These are phyloP conservation scores for Solidago caesia DNA, from an alignment of 129 eudicot species.

Conservation along the genomic window DNA sequence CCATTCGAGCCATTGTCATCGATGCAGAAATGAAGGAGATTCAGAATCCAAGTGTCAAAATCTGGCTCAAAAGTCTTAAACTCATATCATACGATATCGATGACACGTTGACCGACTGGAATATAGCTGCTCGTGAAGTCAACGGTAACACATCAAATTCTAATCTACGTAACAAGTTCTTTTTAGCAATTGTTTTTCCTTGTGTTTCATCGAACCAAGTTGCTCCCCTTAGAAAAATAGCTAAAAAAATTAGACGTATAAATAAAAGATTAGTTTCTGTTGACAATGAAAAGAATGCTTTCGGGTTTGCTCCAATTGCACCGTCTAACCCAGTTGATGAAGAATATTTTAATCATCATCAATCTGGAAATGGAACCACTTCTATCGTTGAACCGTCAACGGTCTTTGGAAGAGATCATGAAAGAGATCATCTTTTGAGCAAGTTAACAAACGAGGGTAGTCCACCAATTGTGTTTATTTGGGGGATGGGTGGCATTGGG, in stretches of 20 bases:
- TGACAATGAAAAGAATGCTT: neutral
- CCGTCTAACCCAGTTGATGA: neutral
- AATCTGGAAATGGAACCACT: neutral
- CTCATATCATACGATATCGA: slow-evolving; percentile 11
- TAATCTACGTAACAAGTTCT: slow-evolving; percentile 9
- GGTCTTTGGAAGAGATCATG: neutral
- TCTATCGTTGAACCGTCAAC: neutral
- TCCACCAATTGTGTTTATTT: slow-evolving; percentile 1
- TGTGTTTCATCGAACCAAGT: neutral
- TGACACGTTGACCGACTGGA: slow-evolving; percentile 17
- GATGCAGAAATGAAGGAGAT: slow-evolving; percentile 6
- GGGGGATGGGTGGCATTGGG: slow-evolving; percentile 25
- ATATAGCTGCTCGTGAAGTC: neutral
- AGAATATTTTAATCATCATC: neutral
- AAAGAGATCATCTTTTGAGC: slow-evolving; percentile 5
- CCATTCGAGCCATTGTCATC: neutral
- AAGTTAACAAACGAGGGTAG: neutral
- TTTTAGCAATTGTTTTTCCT: neutral
- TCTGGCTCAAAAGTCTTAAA: neutral
- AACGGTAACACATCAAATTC: slow-evolving; percentile 19
- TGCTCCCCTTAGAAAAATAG: neutral
- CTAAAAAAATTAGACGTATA: neutral
- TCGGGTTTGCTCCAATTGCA: neutral
- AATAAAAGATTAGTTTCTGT: neutral
- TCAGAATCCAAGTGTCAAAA: neutral